These are phyloP conservation scores for Colletotrichum sp. DNA, from an alignment of 2,329 filamentous ascomycete species.

Conservation along the genomic window DNA sequence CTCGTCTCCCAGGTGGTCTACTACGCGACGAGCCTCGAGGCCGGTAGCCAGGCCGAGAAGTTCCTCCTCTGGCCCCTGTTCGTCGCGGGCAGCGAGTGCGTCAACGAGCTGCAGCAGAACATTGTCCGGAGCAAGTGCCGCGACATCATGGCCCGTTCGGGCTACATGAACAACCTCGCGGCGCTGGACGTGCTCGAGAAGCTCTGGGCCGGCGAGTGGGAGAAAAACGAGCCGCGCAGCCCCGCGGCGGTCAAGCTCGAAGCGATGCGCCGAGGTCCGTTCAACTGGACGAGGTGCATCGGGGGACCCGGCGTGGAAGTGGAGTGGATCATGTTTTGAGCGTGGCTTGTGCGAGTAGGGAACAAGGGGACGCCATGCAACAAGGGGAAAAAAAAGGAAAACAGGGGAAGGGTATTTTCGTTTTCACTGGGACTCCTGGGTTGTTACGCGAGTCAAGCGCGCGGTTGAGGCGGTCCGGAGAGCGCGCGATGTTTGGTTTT, in stretches of 20 bases:
- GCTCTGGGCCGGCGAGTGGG: slow-evolving; percentile 71
- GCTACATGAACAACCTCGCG: slow-evolving; percentile 92
- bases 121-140: slow-evolving; percentile 81
- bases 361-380: not conserved
- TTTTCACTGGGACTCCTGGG: not conserved
- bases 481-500: not conserved
- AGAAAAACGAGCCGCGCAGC: slow-evolving; percentile 38
- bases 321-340: slow-evolving; percentile 72
- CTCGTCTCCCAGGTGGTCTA: slow-evolving; percentile 83
- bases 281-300: slow-evolving; percentile 64
- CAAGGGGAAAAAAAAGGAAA: not conserved
- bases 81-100: slow-evolving; percentile 87
- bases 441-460: slow-evolving; percentile 14
- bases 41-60: slow-evolving; percentile 77
- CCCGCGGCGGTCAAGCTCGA: slow-evolving; percentile 38
- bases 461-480: not conserved
- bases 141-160: slow-evolving; percentile 86
- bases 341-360: not conserved
- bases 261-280: slow-evolving; percentile 51
- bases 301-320: slow-evolving; percentile 62
- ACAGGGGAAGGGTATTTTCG: not conserved
- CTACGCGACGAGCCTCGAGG: slow-evolving; percentile 81
- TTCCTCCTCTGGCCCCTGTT: slow-evolving; percentile 95
- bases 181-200: slow-evolving; percentile 86
- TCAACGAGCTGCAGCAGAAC: slow-evolving; percentile 78